Conservation (phyloP, 805 yeast species). For the Pichia kluyveri region DNA sequence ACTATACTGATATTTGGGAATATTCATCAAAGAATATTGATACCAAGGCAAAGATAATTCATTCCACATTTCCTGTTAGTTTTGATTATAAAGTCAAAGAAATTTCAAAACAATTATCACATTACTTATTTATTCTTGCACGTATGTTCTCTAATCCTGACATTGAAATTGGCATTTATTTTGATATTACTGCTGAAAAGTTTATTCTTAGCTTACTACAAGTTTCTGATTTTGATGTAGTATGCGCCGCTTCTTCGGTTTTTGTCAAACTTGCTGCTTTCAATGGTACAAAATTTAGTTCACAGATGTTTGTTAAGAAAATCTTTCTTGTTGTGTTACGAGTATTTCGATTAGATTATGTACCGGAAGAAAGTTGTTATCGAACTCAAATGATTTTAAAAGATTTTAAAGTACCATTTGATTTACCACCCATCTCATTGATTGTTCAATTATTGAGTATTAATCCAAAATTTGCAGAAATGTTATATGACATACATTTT, state of each 20-base stretch:
- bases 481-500: conserved; percentile 1
- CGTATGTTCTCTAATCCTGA: not conserved
- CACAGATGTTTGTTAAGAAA: not conserved
- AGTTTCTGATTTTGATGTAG: not conserved
- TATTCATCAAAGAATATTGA: not conserved
- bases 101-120: not conserved
- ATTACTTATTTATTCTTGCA: conserved; percentile 2
- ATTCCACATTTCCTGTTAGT: not conserved
- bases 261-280: not conserved
- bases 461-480: not conserved
- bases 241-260: conserved; percentile 1
- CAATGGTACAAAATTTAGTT: too few species aligned
- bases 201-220: not conserved
- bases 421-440: conserved; percentile 1
- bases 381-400: not conserved
- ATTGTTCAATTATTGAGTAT: not conserved
- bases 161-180: not conserved
- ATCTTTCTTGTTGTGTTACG: not conserved
- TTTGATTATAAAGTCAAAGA: not conserved
- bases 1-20: not conserved
- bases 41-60: not conserved
- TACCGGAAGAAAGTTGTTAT: too few species aligned
- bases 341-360: not conserved
- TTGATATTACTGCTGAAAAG: not conserved
- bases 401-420: not conserved